Percentiles rank a stretch among this genome's conserved stretches.
phyloP scores from a whole-genome alignment of 805 yeast genomes.

The Teunomyces atbi region DNA sequence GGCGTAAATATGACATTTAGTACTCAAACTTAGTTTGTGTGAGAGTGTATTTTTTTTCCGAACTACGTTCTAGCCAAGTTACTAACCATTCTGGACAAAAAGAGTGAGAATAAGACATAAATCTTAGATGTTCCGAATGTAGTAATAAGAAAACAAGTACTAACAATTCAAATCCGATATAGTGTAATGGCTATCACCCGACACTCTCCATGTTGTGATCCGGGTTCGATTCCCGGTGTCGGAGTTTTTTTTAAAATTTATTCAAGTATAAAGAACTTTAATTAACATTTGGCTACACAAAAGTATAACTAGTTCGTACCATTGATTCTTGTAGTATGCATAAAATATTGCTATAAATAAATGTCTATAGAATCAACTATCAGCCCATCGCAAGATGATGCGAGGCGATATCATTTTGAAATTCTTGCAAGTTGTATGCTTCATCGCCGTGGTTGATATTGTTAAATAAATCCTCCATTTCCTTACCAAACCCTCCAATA shows the following conservation, averaged over 20 bases:
- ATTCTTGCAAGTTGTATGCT: background rate
- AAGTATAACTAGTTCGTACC: too few species aligned
- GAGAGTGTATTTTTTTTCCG: background rate
- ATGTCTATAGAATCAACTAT: background rate
- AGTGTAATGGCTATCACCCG: conserved; percentile 29
- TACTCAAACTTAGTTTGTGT: background rate
- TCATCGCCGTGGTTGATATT: conserved; percentile 1
- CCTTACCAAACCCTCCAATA: conserved; percentile 1
- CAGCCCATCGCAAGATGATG: background rate
- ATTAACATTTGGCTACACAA: background rate
- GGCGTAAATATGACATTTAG: background rate
- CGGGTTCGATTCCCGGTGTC: conserved; percentile 21
- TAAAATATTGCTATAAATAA: background rate
- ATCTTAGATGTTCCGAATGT: background rate
- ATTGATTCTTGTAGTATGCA: too few species aligned
- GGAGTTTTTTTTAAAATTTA: conserved; percentile 11
- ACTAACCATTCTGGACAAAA: background rate
- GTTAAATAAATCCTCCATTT: conserved; percentile 5
- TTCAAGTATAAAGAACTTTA: too few species aligned
- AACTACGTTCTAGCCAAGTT: background rate
- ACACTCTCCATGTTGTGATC: conserved; percentile 25
- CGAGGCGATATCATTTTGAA: background rate
- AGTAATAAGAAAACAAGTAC: background rate
- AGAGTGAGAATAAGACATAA: background rate
- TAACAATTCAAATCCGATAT: conserved; percentile 17